A percentile compares a stretch with the other conserved stretches of the same genome.
Conservation (phyloP, 2,329 filamentous ascomycete genomes). For the Sporothrix euskadiensis region DNA sequence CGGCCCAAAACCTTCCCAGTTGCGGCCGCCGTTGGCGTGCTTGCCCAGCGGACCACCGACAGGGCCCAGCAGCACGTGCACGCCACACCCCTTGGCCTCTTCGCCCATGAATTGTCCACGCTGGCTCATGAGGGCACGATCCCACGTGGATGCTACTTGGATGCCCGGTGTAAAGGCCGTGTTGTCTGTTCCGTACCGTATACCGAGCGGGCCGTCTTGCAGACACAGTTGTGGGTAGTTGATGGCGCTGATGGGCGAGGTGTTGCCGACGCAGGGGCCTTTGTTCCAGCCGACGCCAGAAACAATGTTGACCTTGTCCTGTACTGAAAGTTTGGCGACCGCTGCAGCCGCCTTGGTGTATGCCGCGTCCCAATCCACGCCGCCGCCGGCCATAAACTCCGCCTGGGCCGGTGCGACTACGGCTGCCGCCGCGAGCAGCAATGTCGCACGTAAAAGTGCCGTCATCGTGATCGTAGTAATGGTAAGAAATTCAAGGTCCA, state of each 20-base stretch:
- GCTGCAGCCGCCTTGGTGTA: conserved; percentile 69
- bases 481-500: not conserved
- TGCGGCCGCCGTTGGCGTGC: conserved; percentile 70
- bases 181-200: conserved; percentile 68
- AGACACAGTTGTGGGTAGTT: conserved; percentile 73
- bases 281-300: conserved; percentile 74
- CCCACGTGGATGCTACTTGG: conserved; percentile 78
- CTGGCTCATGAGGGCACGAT: conserved; percentile 69
- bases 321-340: conserved; percentile 67
- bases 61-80: conserved; percentile 45
- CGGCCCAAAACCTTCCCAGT: conserved; percentile 80
- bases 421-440: conserved; percentile 34
- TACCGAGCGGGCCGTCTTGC: conserved; percentile 76
- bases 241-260: conserved; percentile 54
- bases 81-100: conserved; percentile 60
- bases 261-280: conserved; percentile 67
- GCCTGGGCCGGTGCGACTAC: conserved; percentile 17
- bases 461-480: not conserved
- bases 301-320: conserved; percentile 78
- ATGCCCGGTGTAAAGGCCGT: conserved; percentile 80
- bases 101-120: conserved; percentile 68
- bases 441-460: conserved; percentile 28
- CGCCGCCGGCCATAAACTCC: conserved; percentile 26
- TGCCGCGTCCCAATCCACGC: conserved; percentile 62
- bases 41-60: conserved; percentile 74